phyloP scores from a whole-genome alignment of 2,329 filamentous ascomycete genomes.

The Huntiella omanensis region DNA sequence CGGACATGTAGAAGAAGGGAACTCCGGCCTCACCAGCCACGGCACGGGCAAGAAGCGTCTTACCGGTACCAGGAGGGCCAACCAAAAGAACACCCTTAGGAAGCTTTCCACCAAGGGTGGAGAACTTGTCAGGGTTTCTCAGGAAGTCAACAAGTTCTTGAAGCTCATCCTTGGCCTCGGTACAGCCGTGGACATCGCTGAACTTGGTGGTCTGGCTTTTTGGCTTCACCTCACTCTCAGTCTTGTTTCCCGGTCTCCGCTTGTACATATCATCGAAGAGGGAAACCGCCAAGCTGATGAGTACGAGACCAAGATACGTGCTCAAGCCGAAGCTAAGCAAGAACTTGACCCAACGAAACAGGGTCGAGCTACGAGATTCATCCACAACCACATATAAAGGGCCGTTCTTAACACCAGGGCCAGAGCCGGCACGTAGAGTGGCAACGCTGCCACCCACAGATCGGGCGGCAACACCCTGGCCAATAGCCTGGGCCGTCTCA shows the following conservation, averaged over 20 bases:
- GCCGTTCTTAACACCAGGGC: conserved; percentile 56
- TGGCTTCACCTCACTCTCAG: conserved; percentile 71
- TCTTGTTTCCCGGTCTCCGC: conserved; percentile 48
- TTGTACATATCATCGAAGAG: conserved; percentile 54
- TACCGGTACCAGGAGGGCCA: conserved; percentile 91
- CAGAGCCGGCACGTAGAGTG: conserved; percentile 34
- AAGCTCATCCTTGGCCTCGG: conserved; percentile 95
- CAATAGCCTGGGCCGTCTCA: conserved; percentile 51
- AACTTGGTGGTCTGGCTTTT: conserved; percentile 87
- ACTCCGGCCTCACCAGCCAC: conserved; percentile 94
- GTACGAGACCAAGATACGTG: conserved; percentile 59
- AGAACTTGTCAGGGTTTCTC: conserved; percentile 83
- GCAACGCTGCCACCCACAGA: conserved; percentile 48
- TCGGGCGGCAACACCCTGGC: conserved; percentile 62
- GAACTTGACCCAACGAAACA: conserved; percentile 90
- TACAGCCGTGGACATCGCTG: conserved; percentile 85
- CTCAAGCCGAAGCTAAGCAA: conserved; percentile 58
- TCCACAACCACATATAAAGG: conserved; percentile 95
- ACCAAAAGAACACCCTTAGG: conserved; percentile 92
- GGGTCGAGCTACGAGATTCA: conserved; percentile 56
- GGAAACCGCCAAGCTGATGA: conserved; percentile 56
- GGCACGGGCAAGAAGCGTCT: conserved; percentile 84
- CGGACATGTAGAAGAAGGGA: conserved; percentile 99
- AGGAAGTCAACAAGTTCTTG: conserved; percentile 94
- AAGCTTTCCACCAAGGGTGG: conserved; percentile 82